A percentile compares a stretch with the other conserved stretches of the same genome.
Conservation (phyloP, 2,329 filamentous ascomycete species). For the Huntiella decipiens region DNA sequence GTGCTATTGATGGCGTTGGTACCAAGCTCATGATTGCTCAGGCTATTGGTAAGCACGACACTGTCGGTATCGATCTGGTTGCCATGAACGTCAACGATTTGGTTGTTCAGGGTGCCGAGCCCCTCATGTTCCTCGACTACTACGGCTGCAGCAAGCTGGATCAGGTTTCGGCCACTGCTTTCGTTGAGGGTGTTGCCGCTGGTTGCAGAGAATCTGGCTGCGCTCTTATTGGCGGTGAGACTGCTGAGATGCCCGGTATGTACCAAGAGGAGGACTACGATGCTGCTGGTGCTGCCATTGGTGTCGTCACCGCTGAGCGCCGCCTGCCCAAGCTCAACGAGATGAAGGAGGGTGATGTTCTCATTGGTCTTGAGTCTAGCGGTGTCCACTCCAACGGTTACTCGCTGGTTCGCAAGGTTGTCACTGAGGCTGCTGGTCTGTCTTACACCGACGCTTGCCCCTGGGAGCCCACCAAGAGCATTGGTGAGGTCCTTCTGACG, state of each 20-base stretch:
- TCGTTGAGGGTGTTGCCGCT: conserved; percentile 75
- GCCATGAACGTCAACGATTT: conserved; percentile 99
- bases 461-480: conserved; percentile 44
- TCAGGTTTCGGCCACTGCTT: conserved; percentile 57
- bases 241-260: conserved; percentile 94
- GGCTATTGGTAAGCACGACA: conserved; percentile 72
- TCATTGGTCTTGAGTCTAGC: conserved; percentile 68
- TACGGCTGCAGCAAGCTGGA: conserved; percentile 85
- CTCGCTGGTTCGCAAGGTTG: conserved; percentile 81
- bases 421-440: conserved; percentile 48
- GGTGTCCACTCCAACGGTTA: conserved; percentile 95
- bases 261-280: conserved; percentile 83
- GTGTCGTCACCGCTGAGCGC: conserved; percentile 50
- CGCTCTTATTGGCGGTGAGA: conserved; percentile 90
- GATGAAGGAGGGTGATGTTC: conserved; percentile 68
- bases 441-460: conserved; percentile 55
- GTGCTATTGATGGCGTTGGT: conserved; percentile 87
- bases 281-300: conserved; percentile 74
- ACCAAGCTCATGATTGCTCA: conserved; percentile 96
- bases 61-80: conserved; percentile 88
- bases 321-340: conserved; percentile 56
- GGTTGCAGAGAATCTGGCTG: conserved; percentile 75
- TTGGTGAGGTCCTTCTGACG: conserved; percentile 65
- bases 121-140: conserved; percentile 94
- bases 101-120: conserved; percentile 85